phyloP scores from a whole-genome alignment of 305 asterid species.

The Fraxinus greggii region DNA sequence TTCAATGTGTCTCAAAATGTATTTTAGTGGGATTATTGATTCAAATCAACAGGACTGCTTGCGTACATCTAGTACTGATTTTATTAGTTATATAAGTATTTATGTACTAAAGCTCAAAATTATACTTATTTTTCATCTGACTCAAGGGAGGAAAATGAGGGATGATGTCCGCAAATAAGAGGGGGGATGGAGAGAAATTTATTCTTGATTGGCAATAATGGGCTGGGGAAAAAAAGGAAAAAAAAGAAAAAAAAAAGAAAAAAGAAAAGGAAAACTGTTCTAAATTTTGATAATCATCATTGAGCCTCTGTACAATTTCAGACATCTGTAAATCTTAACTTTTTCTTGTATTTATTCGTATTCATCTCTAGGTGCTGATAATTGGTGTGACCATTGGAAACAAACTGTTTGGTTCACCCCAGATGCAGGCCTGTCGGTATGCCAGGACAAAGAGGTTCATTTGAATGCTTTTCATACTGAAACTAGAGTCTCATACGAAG shows the following conservation, averaged over 20 bases:
- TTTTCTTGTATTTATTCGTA: conserved; percentile 8
- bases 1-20: background rate
- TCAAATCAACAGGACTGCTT: background rate
- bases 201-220: background rate
- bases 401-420: conserved; percentile 86
- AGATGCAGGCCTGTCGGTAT: conserved; percentile 48
- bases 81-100: conserved; percentile 3
- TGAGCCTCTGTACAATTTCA: background rate
- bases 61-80: background rate
- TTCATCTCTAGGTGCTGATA: conserved; percentile 47
- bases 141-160: background rate
- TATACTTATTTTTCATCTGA: background rate
- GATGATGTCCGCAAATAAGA: background rate
- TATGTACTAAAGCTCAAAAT: background rate
- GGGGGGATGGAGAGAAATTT: background rate
- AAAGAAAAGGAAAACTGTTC: background rate
- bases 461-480: conserved; percentile 63
- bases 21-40: conserved; percentile 1
- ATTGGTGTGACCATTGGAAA: conserved; percentile 98
- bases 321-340: background rate
- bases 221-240: background rate
- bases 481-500: conserved; percentile 57
- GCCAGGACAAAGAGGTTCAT: conserved; percentile 54
- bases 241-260: no score
- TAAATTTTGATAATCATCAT: background rate